These are phyloP conservation scores for Brassica cretica DNA, from an alignment of 345 rosid genomes.

Conservation along the genomic window DNA sequence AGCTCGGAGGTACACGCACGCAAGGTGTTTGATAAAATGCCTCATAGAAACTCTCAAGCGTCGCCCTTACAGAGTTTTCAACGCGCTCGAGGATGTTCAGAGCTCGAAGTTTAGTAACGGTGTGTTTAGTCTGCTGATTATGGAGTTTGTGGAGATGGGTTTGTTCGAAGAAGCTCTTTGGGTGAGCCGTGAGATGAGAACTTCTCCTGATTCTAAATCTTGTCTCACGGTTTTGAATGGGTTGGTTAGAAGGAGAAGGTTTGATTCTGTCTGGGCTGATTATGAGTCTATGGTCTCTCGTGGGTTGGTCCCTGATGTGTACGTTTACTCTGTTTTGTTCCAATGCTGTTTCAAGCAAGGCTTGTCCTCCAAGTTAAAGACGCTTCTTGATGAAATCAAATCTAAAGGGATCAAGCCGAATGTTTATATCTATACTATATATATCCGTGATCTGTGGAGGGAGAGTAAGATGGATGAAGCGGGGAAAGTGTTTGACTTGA, in stretches of 20 bases:
- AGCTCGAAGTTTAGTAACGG: constrained; percentile 38
- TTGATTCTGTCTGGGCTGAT: constrained; percentile 52
- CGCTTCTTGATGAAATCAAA: constrained; percentile 51
- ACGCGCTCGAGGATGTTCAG: constrained; percentile 43
- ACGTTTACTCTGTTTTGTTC: constrained; percentile 58
- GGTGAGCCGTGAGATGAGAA: constrained; percentile 48
- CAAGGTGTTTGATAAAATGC: constrained; percentile 69
- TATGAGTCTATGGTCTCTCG: constrained; percentile 46
- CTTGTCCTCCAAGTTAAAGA: constrained; percentile 41
- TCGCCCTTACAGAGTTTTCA: constrained; percentile 40
- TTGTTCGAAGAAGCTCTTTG: constrained; percentile 60
- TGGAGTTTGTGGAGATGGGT: constrained; percentile 57
- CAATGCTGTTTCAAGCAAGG: constrained; percentile 60
- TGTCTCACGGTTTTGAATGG: constrained; percentile 58
- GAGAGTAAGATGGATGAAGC: constrained; percentile 51
- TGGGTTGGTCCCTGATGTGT: constrained; percentile 57
- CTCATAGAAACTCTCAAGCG: constrained; percentile 46
- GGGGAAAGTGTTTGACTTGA: constrained; percentile 42
- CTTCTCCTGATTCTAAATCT: constrained; percentile 50
- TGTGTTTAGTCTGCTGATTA: constrained; percentile 55
- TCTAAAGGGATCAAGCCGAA: constrained; percentile 50
- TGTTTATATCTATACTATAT: constrained; percentile 54
- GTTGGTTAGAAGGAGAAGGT: constrained; percentile 46
- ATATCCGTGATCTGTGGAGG: constrained; percentile 52
- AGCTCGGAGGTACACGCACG: constrained; percentile 44